Conservation (phyloP, 140 eudicot species). For the Oenanthe javanica region DNA sequence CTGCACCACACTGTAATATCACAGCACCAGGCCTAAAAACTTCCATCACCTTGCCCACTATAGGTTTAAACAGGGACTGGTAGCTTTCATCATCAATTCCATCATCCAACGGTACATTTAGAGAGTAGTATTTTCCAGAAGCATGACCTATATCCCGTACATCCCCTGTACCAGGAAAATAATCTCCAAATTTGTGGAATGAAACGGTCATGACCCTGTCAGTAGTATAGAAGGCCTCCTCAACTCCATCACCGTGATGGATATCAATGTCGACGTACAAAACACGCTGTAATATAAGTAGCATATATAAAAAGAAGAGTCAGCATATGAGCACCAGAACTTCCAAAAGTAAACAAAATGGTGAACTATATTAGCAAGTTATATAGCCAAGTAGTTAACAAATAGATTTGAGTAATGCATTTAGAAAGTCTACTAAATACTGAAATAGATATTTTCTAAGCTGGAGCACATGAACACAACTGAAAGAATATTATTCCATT, state of each 20-base stretch:
- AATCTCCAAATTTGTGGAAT: conserved; percentile 85
- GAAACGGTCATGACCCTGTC: conserved; percentile 93
- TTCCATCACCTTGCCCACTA: conserved; percentile 88
- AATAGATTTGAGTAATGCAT: not conserved
- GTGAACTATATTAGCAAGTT: not conserved
- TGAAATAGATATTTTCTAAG: not conserved
- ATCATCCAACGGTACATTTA: conserved; percentile 83
- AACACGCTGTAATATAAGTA: conserved; percentile 61
- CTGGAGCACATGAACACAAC: not conserved
- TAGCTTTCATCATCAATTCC: conserved; percentile 92
- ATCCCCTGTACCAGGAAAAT: conserved; percentile 90
- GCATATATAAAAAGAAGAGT: not conserved
- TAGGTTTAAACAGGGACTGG: conserved; percentile 75
- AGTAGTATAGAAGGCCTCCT: conserved; percentile 86
- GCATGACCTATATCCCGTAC: conserved; percentile 71
- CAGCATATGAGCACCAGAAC: not conserved
- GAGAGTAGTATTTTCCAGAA: conserved; percentile 73
- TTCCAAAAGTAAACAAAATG: not conserved
- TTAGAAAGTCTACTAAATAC: not conserved
- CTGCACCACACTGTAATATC: conserved; percentile 85
- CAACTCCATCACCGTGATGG: conserved; percentile 93
- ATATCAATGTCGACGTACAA: conserved; percentile 84
- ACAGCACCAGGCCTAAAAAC: conserved; percentile 82
- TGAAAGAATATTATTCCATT: not conserved
- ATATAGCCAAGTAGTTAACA: not conserved